Conservation (phyloP, 169 alveolate species). For the Plasmodium adleri region DNA sequence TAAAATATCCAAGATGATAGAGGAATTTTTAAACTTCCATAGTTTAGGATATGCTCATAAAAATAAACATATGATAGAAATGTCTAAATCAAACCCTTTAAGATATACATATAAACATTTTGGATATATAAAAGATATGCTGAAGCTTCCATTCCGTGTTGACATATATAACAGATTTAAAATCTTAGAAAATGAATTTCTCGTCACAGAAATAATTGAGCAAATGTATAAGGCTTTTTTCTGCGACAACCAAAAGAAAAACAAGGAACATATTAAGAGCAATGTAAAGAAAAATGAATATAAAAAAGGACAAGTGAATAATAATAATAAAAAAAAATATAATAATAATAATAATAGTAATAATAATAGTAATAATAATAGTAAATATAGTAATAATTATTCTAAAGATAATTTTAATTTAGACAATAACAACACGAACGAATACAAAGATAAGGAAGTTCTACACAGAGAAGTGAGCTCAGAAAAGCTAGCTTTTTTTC, state of each 20-base stretch:
- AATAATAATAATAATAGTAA: background rate
- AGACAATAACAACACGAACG: no score
- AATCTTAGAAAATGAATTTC: constrained; percentile 9
- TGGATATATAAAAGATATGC: constrained; percentile 10
- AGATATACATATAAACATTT: constrained; percentile 41
- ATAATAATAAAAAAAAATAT: background rate
- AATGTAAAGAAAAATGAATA: background rate
- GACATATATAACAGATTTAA: constrained; percentile 43
- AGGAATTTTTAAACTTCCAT: constrained; percentile 13
- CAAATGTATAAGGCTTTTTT: constrained; percentile 26
- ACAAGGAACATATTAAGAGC: background rate
- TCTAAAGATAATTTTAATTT: no score
- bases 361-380: background rate
- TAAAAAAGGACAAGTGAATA: background rate
- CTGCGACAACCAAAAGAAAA: background rate
- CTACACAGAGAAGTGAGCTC: constrained; percentile 5
- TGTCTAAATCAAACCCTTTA: constrained; percentile 28
- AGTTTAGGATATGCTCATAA: constrained; percentile 15
- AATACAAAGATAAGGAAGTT: background rate
- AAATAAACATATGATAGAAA: constrained; percentile 57
- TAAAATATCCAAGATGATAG: constrained; percentile 19
- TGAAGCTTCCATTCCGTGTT: constrained; percentile 15
- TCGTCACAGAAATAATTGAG: constrained; percentile 9
- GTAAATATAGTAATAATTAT: no score
- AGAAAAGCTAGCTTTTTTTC: constrained; percentile 10